phyloP scores from a whole-genome alignment of 805 yeast genomes.

The Starmerella sirachaensis region DNA sequence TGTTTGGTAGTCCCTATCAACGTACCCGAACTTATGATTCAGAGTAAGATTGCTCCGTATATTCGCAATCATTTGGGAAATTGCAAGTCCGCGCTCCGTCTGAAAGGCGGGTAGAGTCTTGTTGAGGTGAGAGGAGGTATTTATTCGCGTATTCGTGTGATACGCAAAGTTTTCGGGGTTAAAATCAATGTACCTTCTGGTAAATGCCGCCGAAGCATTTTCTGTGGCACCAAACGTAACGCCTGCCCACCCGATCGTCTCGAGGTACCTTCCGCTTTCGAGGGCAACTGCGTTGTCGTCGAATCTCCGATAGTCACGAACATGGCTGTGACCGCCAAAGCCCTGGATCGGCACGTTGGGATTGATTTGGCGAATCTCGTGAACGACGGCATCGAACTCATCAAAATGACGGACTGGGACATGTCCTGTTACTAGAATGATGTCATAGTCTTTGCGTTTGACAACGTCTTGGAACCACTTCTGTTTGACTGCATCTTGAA shows the following conservation, averaged over 20 bases:
- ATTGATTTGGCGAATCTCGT: slow-evolving; percentile 41
- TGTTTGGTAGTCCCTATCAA: slow-evolving; percentile 55
- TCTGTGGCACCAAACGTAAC: slow-evolving; percentile 29
- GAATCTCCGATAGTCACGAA: slow-evolving; percentile 64
- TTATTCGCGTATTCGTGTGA: slow-evolving; percentile 37
- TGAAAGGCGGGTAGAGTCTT: slow-evolving; percentile 30
- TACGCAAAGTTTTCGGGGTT: slow-evolving; percentile 55
- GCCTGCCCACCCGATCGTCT: slow-evolving; percentile 82
- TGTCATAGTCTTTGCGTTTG: slow-evolving; percentile 39
- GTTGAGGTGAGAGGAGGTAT: slow-evolving; percentile 12
- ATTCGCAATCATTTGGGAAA: slow-evolving; percentile 36
- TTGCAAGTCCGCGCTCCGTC: slow-evolving; percentile 43
- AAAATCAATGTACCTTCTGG: slow-evolving; percentile 73
- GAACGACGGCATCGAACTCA: slow-evolving; percentile 41
- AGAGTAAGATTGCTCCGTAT: slow-evolving; percentile 42
- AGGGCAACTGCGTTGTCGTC: slow-evolving; percentile 61
- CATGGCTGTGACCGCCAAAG: slow-evolving; percentile 91
- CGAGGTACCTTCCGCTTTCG: slow-evolving; percentile 90
- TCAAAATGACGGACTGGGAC: slow-evolving; percentile 55
- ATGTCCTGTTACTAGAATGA: slow-evolving; percentile 66
- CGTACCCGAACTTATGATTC: slow-evolving; percentile 48
- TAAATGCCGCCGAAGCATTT: slow-evolving; percentile 24
- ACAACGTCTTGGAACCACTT: slow-evolving; percentile 52
- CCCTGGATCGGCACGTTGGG: slow-evolving; percentile 64
- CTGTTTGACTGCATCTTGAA: slow-evolving; percentile 40